Conservation (phyloP, 805 yeast genomes). For the Brettanomyces nanus region DNA sequence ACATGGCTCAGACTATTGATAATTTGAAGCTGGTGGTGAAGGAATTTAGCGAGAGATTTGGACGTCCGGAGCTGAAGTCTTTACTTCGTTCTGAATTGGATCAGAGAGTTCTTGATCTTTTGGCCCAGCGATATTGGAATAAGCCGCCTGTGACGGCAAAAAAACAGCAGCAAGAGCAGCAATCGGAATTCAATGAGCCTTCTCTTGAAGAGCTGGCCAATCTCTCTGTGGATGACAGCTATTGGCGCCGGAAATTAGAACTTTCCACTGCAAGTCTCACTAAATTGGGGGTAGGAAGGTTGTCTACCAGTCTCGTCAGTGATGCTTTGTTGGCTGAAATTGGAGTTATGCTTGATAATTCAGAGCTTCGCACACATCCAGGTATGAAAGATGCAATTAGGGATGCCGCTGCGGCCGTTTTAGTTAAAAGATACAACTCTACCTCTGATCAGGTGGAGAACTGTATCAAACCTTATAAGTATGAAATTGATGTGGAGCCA, state of each 20-base stretch:
- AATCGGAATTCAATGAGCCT: conserved; percentile 33
- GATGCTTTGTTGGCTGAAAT: conserved; percentile 74
- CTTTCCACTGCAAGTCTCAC: conserved; percentile 77
- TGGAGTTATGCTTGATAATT: conserved; percentile 59
- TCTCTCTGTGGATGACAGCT: conserved; percentile 57
- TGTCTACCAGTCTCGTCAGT: conserved; percentile 76
- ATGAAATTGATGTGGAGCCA: conserved; percentile 93
- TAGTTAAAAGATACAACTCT: conserved; percentile 71
- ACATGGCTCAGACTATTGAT: conserved; percentile 87
- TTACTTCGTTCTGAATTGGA: conserved; percentile 78
- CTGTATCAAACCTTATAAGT: conserved; percentile 95
- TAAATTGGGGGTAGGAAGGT: conserved; percentile 87
- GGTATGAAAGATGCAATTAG: conserved; percentile 71
- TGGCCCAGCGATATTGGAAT: conserved; percentile 93
- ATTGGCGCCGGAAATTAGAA: conserved; percentile 86
- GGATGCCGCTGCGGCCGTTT: conserved; percentile 77
- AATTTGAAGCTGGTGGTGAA: conserved; percentile 77
- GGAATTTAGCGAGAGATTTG: conserved; percentile 75
- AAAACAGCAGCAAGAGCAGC: conserved; percentile 4
- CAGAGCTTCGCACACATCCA: conserved; percentile 81
- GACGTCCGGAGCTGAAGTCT: conserved; percentile 72
- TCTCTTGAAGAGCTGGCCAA: conserved; percentile 47
- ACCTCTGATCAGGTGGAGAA: conserved; percentile 99
- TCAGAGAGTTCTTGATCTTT: conserved; percentile 76
- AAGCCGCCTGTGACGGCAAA: conserved; percentile 33